Evolutionary conservation across 768 basidiomycete genomes (phyloP).

Genomic region (Amanita polypyramis): DNA sequence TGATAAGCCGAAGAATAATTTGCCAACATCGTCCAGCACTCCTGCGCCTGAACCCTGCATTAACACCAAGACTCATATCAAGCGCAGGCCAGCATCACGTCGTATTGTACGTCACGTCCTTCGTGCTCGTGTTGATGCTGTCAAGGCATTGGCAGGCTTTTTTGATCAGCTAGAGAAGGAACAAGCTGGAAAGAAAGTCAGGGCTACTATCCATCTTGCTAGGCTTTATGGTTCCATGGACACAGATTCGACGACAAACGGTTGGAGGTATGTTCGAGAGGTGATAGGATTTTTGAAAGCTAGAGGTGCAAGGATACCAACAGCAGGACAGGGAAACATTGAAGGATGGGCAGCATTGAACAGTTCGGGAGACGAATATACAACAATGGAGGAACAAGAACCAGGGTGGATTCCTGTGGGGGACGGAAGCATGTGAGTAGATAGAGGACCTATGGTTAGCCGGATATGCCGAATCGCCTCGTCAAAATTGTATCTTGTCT

Average conservation of each 20-base stretch:
- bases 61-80: constrained; percentile 23
- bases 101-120: constrained; percentile 85
- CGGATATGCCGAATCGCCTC: constrained; percentile 4
- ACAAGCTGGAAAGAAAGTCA: constrained; percentile 28
- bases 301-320: constrained; percentile 63
- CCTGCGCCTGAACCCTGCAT: neutral
- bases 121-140: constrained; percentile 75
- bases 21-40: neutral
- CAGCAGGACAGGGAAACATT: constrained; percentile 28
- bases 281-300: constrained; percentile 60
- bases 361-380: constrained; percentile 43
- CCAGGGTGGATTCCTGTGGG: constrained; percentile 3
- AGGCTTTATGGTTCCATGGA: constrained; percentile 32
- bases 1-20: constrained; percentile 27
- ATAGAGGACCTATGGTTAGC: neutral
- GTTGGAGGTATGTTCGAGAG: constrained; percentile 61
- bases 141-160: constrained; percentile 62
- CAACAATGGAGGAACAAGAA: constrained; percentile 22
- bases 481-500: neutral
- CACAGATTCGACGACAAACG: constrained; percentile 22
- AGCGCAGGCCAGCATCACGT: constrained; percentile 59
- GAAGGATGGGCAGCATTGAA: constrained; percentile 61
- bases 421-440: neutral
- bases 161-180: constrained; percentile 50
- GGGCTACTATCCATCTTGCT: constrained; percentile 37